Percentiles rank a stretch among this genome's conserved stretches.
phyloP scores from a whole-genome alignment of 805 yeast species.

The Martiniozyma abietophila region DNA sequence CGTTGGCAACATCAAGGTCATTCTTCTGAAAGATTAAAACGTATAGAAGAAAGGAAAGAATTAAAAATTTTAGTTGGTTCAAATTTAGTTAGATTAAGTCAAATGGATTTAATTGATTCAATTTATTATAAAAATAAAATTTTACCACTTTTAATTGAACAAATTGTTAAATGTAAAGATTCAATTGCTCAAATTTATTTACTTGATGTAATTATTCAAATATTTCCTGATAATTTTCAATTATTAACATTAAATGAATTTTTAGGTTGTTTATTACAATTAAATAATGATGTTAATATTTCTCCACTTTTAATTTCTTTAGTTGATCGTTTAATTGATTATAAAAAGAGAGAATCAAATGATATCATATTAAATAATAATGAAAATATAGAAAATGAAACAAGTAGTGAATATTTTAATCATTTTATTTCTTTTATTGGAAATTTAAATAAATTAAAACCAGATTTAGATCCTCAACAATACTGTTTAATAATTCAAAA shows the following conservation, averaged over 20 bases:
- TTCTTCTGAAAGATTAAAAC: slow-evolving; percentile 63
- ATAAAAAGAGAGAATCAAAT: slow-evolving; percentile 36
- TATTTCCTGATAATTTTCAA: slow-evolving; percentile 91
- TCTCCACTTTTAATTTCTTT: slow-evolving; percentile 59
- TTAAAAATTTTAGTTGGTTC: slow-evolving; percentile 88
- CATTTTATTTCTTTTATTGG: slow-evolving; percentile 59
- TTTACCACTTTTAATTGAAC: slow-evolving; percentile 77
- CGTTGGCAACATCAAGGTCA: slow-evolving; percentile 94
- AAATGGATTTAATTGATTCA: slow-evolving; percentile 65
- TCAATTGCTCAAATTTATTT: slow-evolving; percentile 87
- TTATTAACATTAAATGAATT: slow-evolving; percentile 60
- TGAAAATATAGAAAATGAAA: slow-evolving; percentile 10
- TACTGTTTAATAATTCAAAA: slow-evolving; percentile 55
- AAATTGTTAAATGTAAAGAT: slow-evolving; percentile 86
- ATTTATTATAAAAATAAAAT: slow-evolving; percentile 40
- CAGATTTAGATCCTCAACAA: slow-evolving; percentile 60
- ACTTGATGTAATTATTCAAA: slow-evolving; percentile 85
- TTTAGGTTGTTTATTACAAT: slow-evolving; percentile 52
- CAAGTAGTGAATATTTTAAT: slow-evolving; percentile 39
- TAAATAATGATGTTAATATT: slow-evolving; percentile 64
- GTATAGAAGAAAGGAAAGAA: slow-evolving; percentile 76
- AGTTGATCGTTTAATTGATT: slow-evolving; percentile 60
- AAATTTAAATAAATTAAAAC: slow-evolving; percentile 45
- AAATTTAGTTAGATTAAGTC: slow-evolving; percentile 80
- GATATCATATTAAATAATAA: no score